These are phyloP conservation scores for Tolypocladium cylindrosporum DNA, from an alignment of 2,329 filamentous ascomycete genomes.

Conservation along the genomic window DNA sequence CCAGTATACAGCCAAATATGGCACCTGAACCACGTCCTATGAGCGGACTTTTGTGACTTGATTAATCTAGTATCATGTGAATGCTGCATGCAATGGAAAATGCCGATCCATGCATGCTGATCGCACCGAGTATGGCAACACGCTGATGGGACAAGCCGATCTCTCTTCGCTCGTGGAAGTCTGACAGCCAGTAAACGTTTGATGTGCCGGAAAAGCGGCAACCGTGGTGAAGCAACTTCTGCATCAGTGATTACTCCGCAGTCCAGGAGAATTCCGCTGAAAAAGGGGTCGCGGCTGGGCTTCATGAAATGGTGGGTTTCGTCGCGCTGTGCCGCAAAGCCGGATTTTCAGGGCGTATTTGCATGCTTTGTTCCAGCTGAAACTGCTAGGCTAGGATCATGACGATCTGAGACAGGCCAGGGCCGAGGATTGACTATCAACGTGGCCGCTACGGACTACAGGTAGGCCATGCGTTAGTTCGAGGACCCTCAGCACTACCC, in stretches of 20 bases:
- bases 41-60: neutral
- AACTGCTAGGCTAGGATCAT: neutral
- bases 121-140: neutral
- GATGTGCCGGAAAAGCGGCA: neutral
- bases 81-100: neutral
- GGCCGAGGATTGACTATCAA: neutral
- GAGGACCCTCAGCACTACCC: neutral
- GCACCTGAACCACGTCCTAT: too few species aligned
- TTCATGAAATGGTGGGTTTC: constrained; percentile 1
- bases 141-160: neutral
- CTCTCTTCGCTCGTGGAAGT: neutral
- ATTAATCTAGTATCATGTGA: neutral
- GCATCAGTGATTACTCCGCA: neutral
- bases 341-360: neutral
- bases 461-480: too few species aligned
- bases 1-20: neutral
- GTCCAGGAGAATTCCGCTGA: neutral
- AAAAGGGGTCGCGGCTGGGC: neutral
- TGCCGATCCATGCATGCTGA: neutral
- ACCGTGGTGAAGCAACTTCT: neutral
- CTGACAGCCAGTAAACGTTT: neutral
- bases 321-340: neutral
- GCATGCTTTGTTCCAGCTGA: neutral
- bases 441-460: neutral
- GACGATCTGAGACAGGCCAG: neutral